These are phyloP conservation scores for Rheum nobile DNA, from an alignment of 148 eudicot genomes.

Conservation along the genomic window DNA sequence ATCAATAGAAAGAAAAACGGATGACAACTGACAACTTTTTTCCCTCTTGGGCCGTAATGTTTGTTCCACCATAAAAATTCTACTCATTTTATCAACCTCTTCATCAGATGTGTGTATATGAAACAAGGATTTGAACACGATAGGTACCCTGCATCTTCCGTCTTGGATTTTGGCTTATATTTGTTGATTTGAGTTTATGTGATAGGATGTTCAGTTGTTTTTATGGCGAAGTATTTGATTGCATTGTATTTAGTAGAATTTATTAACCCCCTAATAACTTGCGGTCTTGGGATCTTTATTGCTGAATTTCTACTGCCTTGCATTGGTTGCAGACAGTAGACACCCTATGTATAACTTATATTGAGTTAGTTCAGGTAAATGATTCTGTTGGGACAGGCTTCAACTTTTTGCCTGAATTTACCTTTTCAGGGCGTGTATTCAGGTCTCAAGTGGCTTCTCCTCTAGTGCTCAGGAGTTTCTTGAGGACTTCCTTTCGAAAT, in stretches of 20 bases:
- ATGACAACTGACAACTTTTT: too few species aligned
- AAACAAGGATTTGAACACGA: background rate
- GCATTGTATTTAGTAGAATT: background rate
- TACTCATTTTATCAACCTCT: background rate
- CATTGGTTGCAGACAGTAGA: background rate
- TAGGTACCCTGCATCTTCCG: background rate
- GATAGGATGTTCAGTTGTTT: background rate
- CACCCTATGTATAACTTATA: background rate
- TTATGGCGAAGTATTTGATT: background rate
- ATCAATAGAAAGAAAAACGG: too few species aligned
- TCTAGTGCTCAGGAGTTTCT: slow-evolving; percentile 40
- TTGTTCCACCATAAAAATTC: background rate
- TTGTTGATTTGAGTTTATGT: background rate
- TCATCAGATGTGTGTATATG: background rate
- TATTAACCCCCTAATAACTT: background rate
- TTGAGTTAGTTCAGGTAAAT: background rate
- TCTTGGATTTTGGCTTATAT: background rate
- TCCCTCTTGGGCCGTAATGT: background rate
- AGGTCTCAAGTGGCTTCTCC: slow-evolving; percentile 33
- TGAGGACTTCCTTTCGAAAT: slow-evolving; percentile 62
- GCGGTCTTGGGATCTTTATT: background rate
- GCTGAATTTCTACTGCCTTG: background rate
- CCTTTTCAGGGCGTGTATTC: slow-evolving; percentile 56
- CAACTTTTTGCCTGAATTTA: background rate
- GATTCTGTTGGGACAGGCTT: background rate